Percentiles rank a stretch among this genome's conserved stretches.
These are phyloP conservation scores for Selaginella moellendorffii DNA, from an alignment of 75 land plant species.

Conservation along the genomic window DNA sequence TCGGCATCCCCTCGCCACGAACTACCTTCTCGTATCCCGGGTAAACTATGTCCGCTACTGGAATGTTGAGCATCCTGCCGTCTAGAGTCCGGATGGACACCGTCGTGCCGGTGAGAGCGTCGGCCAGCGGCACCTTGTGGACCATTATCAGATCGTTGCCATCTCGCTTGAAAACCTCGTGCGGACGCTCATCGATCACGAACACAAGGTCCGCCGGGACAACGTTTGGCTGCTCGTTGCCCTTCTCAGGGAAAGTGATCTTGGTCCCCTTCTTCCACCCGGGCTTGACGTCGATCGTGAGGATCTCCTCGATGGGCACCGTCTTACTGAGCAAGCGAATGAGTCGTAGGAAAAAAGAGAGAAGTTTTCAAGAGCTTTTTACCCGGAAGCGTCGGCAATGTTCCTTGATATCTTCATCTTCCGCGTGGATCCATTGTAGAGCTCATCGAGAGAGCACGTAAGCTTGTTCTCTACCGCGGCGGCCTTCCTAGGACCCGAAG, in stretches of 20 bases:
- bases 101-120: conserved; percentile 47
- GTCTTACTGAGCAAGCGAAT: neutral
- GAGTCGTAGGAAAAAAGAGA: neutral
- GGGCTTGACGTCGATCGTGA: conserved; percentile 49
- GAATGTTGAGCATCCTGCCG: conserved; percentile 33
- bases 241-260: conserved; percentile 53
- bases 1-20: conserved; percentile 64
- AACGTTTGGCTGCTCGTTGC: conserved; percentile 33
- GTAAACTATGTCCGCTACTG: conserved; percentile 28
- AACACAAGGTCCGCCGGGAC: conserved; percentile 51
- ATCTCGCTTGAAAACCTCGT: conserved; percentile 42
- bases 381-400: conserved; percentile 30
- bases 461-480: conserved; percentile 32
- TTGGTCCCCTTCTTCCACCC: conserved; percentile 67
- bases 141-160: conserved; percentile 47
- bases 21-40: conserved; percentile 56
- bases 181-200: conserved; percentile 54
- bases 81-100: conserved; percentile 32
- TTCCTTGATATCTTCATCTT: conserved; percentile 38
- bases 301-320: conserved; percentile 35
- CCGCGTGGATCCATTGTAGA: conserved; percentile 38
- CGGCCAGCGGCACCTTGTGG: conserved; percentile 45
- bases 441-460: conserved; percentile 62
- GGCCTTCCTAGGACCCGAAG: conserved; percentile 26
- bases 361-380: neutral